Percentiles rank a stretch among this genome's conserved stretches.
These are phyloP conservation scores for Salicornia ramosissima DNA, from an alignment of 148 eudicot species.

Conservation along the genomic window DNA sequence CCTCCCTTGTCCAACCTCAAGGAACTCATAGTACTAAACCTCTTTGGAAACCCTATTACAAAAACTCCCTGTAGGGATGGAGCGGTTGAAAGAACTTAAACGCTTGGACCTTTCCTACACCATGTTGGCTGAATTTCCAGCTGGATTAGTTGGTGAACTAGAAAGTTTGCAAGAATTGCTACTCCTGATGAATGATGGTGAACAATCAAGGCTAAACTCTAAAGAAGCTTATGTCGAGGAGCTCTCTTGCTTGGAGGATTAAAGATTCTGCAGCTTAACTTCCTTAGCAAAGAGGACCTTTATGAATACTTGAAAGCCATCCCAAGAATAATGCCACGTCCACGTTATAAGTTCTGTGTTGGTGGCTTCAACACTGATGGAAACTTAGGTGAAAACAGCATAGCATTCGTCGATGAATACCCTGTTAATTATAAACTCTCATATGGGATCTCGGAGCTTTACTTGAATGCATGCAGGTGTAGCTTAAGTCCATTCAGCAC, in stretches of 20 bases:
- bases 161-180: constrained; percentile 1
- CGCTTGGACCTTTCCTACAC: constrained; percentile 6
- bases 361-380: constrained; percentile 4
- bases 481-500: background rate
- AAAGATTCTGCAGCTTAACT: constrained; percentile 5
- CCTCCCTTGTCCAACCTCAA: constrained; percentile 7
- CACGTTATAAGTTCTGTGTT: constrained; percentile 11
- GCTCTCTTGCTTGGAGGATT: background rate
- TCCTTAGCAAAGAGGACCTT: background rate
- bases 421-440: background rate
- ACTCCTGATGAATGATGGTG: background rate
- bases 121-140: background rate
- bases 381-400: constrained; percentile 4
- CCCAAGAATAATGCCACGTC: background rate
- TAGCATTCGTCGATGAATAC: constrained; percentile 12
- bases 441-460: constrained; percentile 2
- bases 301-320: background rate
- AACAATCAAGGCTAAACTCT: background rate
- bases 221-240: constrained; percentile 1
- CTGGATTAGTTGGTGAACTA: background rate
- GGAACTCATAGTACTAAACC: constrained; percentile 11
- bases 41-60: background rate
- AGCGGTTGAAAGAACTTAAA: background rate
- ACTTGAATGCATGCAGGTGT: background rate
- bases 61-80: constrained; percentile 4